Base-by-base conservation (phyloP, 1,284 basidiomycete species). In the Kalmanozyma brasiliensis region DNA sequence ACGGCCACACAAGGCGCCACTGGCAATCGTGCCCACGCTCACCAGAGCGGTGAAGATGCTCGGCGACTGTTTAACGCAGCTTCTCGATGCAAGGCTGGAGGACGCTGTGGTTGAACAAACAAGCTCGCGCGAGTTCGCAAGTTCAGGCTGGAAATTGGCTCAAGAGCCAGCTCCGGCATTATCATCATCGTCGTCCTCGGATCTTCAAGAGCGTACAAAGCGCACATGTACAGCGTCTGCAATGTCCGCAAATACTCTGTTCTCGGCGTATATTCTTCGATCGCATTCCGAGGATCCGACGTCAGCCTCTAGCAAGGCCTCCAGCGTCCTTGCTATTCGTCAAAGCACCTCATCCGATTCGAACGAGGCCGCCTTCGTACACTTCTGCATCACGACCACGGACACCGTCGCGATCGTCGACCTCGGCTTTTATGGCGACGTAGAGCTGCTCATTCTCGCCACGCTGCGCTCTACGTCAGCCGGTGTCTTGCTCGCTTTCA, bases 401-500 rank as follows among this genome's bases (percentile, higher is more conserved):
- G 33, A 51, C 4, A 13, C 20, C 13, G 14, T 47, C 8, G n/a
- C 24, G 4, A 65, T 65, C 46, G 23, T 66, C 47, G 63, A 66
- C 34, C 14, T 59, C 9, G 56, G 51, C 4, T 52, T 59, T 52
- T 66, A 51, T 40, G 52, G 43, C 30, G 56, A 60, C 13, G 26
- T 48, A 9, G 56, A 66, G n/a, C 38, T 66, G 22, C 47, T 66
- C 23, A 35, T 66, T 20, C 52, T 66, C 36, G 62, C 52, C 13
- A 22, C 4, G 0, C 47, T 65, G 1, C 22, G 14, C 5, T 38
- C 38, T 0, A 48, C 53, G 2, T 41, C 49, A 3, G 40, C 45
- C 16, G 45, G 46, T 29, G 51, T 55, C 1, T 14, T 58, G 33
- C 55, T 58, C 19, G 51, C 55, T 1, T 49, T 55, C 46, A 33